Conservation (phyloP, 2,329 filamentous ascomycete species). For the Colletotrichum sp. region DNA sequence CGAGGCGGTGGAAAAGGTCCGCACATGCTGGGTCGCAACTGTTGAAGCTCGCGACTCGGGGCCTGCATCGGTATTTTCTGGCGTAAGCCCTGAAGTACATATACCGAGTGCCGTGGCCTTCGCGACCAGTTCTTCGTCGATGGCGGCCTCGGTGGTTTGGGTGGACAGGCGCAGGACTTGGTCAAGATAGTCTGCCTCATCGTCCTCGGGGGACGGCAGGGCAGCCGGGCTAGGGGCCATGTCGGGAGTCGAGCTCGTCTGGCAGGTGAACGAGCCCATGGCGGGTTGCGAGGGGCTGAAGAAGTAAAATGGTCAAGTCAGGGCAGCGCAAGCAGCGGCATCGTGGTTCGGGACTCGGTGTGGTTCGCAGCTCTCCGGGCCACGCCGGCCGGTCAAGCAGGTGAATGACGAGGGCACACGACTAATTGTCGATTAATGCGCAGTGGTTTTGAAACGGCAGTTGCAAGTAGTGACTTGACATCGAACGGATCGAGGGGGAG, state of each 20-base stretch:
- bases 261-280: slow-evolving; percentile 19
- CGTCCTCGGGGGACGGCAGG: slow-evolving; percentile 36
- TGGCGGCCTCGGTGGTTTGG: slow-evolving; percentile 40
- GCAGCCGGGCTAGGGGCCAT: background rate
- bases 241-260: slow-evolving; percentile 12
- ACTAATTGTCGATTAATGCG: slow-evolving; percentile 14
- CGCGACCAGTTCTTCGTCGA: slow-evolving; percentile 40
- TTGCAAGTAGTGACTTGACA: slow-evolving; percentile 18
- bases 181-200: slow-evolving; percentile 41
- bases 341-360: slow-evolving; percentile 12
- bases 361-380: background rate
- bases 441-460: slow-evolving; percentile 13
- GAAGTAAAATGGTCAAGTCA: slow-evolving; percentile 3
- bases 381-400: slow-evolving; percentile 6
- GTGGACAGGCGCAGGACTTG: slow-evolving; percentile 41
- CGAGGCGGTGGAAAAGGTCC: slow-evolving; percentile 48
- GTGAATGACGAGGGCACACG: background rate
- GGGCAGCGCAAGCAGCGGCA: slow-evolving; percentile 15
- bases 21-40: slow-evolving; percentile 43
- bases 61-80: slow-evolving; percentile 40
- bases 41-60: slow-evolving; percentile 47
- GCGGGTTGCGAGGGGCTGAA: background rate
- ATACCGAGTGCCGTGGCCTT: slow-evolving; percentile 42
- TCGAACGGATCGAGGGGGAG: slow-evolving; percentile 15
- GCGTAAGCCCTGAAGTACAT: slow-evolving; percentile 29